phyloP scores from a whole-genome alignment of 2,329 filamentous ascomycete species.

The Hypoxylon sp. region DNA sequence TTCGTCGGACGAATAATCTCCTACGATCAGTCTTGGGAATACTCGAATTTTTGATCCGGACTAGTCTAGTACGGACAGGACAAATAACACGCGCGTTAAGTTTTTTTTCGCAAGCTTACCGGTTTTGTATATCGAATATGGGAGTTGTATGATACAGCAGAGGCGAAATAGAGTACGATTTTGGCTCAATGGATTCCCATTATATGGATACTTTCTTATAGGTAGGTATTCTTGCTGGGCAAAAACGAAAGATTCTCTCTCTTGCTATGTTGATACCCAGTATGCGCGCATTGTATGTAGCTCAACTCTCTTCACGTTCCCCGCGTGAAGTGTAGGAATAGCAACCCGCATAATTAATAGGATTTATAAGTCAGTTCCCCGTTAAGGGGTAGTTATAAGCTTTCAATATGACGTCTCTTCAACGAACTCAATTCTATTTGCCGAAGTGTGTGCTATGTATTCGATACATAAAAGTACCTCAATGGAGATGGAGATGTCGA shows the following conservation, averaged over 20 bases:
- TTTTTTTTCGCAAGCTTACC: slow-evolving; percentile 1
- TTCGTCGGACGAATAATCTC: slow-evolving; percentile 2
- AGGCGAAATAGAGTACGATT: slow-evolving; percentile 20
- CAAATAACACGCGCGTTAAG: slow-evolving; percentile 11
- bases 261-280: slow-evolving; percentile 25
- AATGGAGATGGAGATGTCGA: not conserved
- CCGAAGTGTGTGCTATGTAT: not conserved
- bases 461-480: not conserved
- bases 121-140: slow-evolving; percentile 20
- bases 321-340: slow-evolving; percentile 19
- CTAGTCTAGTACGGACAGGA: not conserved
- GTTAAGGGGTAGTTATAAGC: slow-evolving; percentile 3
- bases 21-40: slow-evolving; percentile 6
- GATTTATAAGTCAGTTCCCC: slow-evolving; percentile 5
- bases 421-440: not conserved
- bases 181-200: slow-evolving; percentile 8
- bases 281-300: slow-evolving; percentile 15
- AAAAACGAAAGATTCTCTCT: slow-evolving; percentile 10
- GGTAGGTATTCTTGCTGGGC: slow-evolving; percentile 8
- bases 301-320: slow-evolving; percentile 2
- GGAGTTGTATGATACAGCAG: slow-evolving; percentile 27
- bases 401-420: not conserved
- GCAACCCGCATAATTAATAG: slow-evolving; percentile 11
- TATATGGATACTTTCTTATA: slow-evolving; percentile 3
- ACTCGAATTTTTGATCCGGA: slow-evolving; percentile 7